phyloP scores from a whole-genome alignment of 257 asterid species.

The Solanum etuberosum region DNA sequence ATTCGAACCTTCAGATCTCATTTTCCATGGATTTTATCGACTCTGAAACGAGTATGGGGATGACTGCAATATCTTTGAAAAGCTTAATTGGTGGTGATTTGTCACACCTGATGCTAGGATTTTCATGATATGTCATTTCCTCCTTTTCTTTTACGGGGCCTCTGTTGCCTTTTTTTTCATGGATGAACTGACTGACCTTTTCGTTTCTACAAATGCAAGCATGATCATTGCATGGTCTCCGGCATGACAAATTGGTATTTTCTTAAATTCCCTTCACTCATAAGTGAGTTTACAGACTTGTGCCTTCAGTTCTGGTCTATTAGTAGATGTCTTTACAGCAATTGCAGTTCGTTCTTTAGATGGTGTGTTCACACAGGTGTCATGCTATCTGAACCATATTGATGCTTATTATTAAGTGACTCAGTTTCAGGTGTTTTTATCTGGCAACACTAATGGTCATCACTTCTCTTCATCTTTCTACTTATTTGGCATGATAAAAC shows the following conservation, averaged over 20 bases:
- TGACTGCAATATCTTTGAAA: background rate
- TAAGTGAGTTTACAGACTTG: background rate
- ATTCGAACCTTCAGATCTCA: background rate
- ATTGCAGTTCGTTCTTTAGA: background rate
- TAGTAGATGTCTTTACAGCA: background rate
- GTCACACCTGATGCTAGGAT: background rate
- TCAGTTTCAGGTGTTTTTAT: background rate
- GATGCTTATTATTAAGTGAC: background rate
- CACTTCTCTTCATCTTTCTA: background rate
- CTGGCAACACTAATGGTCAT: background rate
- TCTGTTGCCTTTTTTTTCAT: background rate
- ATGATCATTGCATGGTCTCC: background rate
- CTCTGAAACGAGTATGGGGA: background rate
- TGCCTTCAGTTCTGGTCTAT: background rate
- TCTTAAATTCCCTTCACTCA: background rate
- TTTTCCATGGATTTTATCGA: background rate
- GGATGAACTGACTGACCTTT: background rate
- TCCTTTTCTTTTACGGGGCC: background rate
- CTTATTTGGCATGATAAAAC: background rate
- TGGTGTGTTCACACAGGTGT: background rate
- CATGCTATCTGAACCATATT: background rate
- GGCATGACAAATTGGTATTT: background rate
- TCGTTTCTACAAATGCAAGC: background rate
- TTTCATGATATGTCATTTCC: background rate
- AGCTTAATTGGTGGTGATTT: background rate